Evolutionary conservation across 2,329 filamentous ascomycete genomes (phyloP).

Genomic region (Claviceps spartinae): DNA sequence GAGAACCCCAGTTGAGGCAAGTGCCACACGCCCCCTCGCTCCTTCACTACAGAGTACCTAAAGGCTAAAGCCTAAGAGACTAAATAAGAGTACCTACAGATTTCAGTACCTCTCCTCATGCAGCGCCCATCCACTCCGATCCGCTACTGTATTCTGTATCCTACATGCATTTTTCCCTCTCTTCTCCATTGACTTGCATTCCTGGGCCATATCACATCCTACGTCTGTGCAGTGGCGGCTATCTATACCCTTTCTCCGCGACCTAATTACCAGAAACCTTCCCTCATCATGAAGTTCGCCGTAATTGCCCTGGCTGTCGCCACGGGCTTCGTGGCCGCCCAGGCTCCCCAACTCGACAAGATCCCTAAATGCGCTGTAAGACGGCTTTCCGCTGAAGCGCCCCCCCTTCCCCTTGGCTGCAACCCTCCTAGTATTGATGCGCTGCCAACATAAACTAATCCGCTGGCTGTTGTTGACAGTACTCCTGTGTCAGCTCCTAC

Average conservation of each 20-base stretch:
- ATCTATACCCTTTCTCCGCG: neutral
- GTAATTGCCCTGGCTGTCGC: conserved; percentile 17
- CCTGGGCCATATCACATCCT: neutral
- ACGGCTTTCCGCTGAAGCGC: neutral
- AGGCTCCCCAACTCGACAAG: conserved; percentile 12
- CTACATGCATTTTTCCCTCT: too few relatives aligned
- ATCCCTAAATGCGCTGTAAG: conserved; percentile 21
- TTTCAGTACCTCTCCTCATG: too few relatives aligned
- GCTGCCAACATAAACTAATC: too few relatives aligned
- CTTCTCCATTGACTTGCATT: neutral
- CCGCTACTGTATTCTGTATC: neutral
- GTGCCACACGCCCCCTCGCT: too few relatives aligned
- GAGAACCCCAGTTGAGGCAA: too few relatives aligned
- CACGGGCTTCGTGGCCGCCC: conserved; percentile 21
- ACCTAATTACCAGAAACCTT: neutral
- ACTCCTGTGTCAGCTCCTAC: conserved; percentile 19
- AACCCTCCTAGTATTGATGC: too few relatives aligned
- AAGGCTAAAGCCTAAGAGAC: too few relatives aligned
- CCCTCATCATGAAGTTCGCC: conserved; percentile 22
- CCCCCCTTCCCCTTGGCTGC: neutral
- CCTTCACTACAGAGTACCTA: too few relatives aligned
- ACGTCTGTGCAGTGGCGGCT: neutral
- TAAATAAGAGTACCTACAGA: too few relatives aligned
- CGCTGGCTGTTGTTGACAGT: conserved; percentile 11
- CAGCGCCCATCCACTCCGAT: neutral